These are phyloP conservation scores for Amphicarpaea edgeworthii DNA, from an alignment of 306 rosid species.

Conservation along the genomic window DNA sequence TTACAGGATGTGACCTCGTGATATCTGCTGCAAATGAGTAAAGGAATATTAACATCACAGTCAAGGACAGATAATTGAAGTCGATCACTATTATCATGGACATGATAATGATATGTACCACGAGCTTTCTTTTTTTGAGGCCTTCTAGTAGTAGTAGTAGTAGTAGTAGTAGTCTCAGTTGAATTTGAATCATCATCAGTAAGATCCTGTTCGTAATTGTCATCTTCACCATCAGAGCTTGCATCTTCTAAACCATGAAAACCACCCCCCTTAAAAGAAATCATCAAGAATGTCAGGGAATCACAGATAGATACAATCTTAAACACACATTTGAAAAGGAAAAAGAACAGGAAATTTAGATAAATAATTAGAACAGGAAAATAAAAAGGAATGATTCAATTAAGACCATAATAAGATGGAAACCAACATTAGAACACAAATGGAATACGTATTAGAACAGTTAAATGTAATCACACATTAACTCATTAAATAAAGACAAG, in stretches of 20 bases:
- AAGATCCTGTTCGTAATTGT: conserved; percentile 84
- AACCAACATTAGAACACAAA: conserved; percentile 29
- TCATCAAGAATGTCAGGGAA: conserved; percentile 61
- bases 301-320: conserved; percentile 3
- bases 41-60: conserved; percentile 34
- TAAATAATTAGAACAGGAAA: conserved; percentile 24
- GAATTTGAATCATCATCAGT: conserved; percentile 86
- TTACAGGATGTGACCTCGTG: conserved; percentile 76
- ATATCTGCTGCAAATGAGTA: conserved; percentile 67
- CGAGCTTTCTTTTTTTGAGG: conserved; percentile 72
- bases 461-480: conserved; percentile 14
- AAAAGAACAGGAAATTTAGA: background rate
- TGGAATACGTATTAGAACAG: conserved; percentile 9
- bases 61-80: background rate
- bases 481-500: conserved; percentile 24
- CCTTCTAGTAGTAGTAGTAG: conserved; percentile 62
- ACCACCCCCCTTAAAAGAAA: conserved; percentile 90
- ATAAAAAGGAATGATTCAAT: conserved; percentile 25
- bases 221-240: conserved; percentile 93
- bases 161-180: conserved; percentile 59
- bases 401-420: background rate
- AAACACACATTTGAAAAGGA: background rate
- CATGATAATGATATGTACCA: conserved; percentile 54
- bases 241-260: conserved; percentile 90
- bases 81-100: conserved; percentile 9